Conservation (phyloP, 129 eudicot genomes). For the Flaveria ramosissima region DNA sequence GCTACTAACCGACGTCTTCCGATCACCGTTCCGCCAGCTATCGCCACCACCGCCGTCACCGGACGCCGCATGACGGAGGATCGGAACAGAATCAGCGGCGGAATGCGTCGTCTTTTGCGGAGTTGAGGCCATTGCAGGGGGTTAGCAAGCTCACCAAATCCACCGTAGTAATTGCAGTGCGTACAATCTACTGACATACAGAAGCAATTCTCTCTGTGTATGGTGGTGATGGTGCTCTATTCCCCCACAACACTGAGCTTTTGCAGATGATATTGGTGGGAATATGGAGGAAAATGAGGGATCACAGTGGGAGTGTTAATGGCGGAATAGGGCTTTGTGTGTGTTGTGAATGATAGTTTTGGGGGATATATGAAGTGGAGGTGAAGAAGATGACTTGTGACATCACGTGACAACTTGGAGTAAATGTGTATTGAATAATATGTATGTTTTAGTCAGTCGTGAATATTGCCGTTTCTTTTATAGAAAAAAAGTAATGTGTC, state of each 20-base stretch:
- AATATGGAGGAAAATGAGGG: constrained; percentile 13
- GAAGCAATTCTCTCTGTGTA: constrained; percentile 42
- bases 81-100: constrained; percentile 26
- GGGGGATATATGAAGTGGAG: constrained; percentile 31
- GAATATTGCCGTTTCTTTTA: no score
- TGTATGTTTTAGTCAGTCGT: no score
- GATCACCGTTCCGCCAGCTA: constrained; percentile 42
- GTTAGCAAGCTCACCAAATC: constrained; percentile 76
- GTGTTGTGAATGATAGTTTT: not conserved
- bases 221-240: constrained; percentile 24
- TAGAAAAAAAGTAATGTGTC: no score
- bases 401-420: constrained; percentile 27
- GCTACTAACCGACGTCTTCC: constrained; percentile 38
- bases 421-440: not conserved
- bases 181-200: constrained; percentile 81
- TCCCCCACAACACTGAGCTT: constrained; percentile 28
- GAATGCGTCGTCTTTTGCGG: constrained; percentile 78
- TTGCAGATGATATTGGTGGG: constrained; percentile 10
- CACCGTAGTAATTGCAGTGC: constrained; percentile 58
- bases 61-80: constrained; percentile 43
- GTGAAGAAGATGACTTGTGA: constrained; percentile 25
- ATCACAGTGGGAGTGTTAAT: not conserved
- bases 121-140: constrained; percentile 89
- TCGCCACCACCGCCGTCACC: constrained; percentile 28
- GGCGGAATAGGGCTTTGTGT: constrained; percentile 21